These are phyloP conservation scores for Fusarium ambrosium DNA, from an alignment of 2,329 filamentous ascomycete species.

Conservation along the genomic window DNA sequence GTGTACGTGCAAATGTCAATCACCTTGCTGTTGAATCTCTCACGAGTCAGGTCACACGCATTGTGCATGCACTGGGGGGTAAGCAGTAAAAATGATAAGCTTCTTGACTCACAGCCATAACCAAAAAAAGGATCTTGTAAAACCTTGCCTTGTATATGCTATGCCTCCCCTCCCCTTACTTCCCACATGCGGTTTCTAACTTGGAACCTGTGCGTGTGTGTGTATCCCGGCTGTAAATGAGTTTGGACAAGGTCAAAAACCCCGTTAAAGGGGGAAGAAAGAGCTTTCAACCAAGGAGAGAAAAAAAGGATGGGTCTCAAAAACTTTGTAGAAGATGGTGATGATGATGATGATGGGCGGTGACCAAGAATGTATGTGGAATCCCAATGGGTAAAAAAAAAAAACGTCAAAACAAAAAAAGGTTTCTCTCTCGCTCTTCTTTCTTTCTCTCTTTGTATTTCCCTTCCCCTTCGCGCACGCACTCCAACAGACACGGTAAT, in stretches of 20 bases:
- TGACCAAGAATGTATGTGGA: conserved; percentile 30
- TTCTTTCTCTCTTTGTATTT: conserved; percentile 40
- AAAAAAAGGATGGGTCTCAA: conserved; percentile 17
- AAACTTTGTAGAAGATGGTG: background rate
- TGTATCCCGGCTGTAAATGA: conserved; percentile 11
- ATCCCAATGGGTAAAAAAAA: conserved; percentile 38
- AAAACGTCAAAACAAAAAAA: conserved; percentile 39
- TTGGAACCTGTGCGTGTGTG: background rate
- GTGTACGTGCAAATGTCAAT: background rate
- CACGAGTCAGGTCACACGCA: background rate
- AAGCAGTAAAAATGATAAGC: background rate
- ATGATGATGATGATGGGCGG: conserved; percentile 8
- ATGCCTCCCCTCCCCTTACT: conserved; percentile 18
- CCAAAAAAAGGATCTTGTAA: background rate
- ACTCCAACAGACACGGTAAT: conserved; percentile 19
- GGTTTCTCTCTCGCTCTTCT: conserved; percentile 45
- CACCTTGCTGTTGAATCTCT: background rate
- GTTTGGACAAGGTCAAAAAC: conserved; percentile 11
- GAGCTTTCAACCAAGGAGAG: conserved; percentile 6
- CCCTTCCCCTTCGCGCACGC: background rate
- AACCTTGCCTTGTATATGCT: conserved; percentile 38
- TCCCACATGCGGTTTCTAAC: conserved; percentile 20
- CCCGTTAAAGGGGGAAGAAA: background rate
- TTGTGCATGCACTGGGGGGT: background rate
- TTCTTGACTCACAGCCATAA: conserved; percentile 11